A percentile compares a stretch with the other conserved stretches of the same genome.
phyloP scores from a whole-genome alignment of 257 asterid species.

The Lavandula angustifolia region DNA sequence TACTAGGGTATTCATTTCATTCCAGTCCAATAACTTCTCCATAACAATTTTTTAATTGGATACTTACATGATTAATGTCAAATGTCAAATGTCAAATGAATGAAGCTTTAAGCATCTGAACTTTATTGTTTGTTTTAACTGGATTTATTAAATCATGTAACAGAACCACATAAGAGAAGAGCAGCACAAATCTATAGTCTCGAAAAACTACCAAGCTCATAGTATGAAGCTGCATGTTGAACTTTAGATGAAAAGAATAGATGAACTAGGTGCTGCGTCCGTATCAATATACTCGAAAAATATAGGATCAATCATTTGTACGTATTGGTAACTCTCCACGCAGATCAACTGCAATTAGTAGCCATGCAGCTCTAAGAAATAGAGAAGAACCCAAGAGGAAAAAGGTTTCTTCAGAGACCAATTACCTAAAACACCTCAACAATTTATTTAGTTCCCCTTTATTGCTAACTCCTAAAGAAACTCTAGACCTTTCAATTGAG shows the following conservation, averaged over 20 bases:
- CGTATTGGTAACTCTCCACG: neutral
- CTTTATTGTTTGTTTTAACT: neutral
- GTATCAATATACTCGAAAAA: neutral
- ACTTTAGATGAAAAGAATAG: neutral
- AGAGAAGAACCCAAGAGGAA: neutral
- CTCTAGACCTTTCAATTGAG: neutral
- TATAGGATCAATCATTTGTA: neutral
- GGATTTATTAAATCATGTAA: neutral
- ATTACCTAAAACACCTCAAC: neutral
- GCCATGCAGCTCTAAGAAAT: neutral
- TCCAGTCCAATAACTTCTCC: constrained; percentile 4
- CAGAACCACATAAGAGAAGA: constrained; percentile 1
- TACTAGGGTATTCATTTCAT: neutral
- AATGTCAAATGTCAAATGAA: neutral
- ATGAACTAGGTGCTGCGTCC: neutral
- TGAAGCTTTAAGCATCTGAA: constrained; percentile 5
- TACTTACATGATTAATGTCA: neutral
- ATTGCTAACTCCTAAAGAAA: neutral
- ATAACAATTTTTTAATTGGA: neutral
- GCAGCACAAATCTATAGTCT: constrained; percentile 2
- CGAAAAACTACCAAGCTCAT: constrained; percentile 1
- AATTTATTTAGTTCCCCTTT: neutral
- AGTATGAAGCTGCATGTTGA: constrained; percentile 1
- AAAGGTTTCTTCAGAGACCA: neutral
- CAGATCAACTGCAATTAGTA: neutral